Evolutionary conservation across 768 basidiomycete species (phyloP).

Genomic region (Gymnopilus junonius): DNA sequence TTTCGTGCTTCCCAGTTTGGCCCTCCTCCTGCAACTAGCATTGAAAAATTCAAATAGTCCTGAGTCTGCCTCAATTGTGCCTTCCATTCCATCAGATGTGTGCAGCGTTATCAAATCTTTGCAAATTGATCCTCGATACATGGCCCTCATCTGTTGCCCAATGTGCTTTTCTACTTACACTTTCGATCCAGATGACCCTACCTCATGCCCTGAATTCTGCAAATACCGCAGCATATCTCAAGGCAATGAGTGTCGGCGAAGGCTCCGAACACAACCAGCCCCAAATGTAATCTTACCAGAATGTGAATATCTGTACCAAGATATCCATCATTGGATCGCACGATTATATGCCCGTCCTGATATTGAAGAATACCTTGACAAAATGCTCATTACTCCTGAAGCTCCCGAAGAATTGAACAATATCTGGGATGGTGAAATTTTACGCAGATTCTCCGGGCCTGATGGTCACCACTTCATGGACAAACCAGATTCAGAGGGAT

Average conservation of each 20-base stretch:
- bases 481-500: slow-evolving; percentile 19
- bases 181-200: slow-evolving; percentile 1
- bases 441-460: slow-evolving; percentile 24
- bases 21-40: not conserved
- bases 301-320: slow-evolving; percentile 27
- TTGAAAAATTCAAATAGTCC: not conserved
- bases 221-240: slow-evolving; percentile 15
- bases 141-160: slow-evolving; percentile 27
- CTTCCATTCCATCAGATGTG: slow-evolving; percentile 1
- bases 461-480: slow-evolving; percentile 27
- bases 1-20: slow-evolving; percentile 2
- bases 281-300: not conserved
- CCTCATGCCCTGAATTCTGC: slow-evolving; percentile 25
- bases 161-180: slow-evolving; percentile 28
- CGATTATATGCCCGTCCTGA: slow-evolving; percentile 26
- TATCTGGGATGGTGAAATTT: slow-evolving; percentile 24
- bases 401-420: slow-evolving; percentile 1
- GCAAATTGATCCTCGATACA: slow-evolving; percentile 16
- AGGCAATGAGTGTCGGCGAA: slow-evolving; percentile 6
- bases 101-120: slow-evolving; percentile 18
- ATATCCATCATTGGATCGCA: slow-evolving; percentile 30
- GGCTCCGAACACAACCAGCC: not conserved
- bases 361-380: slow-evolving; percentile 31
- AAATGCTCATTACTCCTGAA: not conserved
- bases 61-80: not conserved